Conservation (phyloP, 2,329 filamentous ascomycete species). For the Fusarium newnesense region DNA sequence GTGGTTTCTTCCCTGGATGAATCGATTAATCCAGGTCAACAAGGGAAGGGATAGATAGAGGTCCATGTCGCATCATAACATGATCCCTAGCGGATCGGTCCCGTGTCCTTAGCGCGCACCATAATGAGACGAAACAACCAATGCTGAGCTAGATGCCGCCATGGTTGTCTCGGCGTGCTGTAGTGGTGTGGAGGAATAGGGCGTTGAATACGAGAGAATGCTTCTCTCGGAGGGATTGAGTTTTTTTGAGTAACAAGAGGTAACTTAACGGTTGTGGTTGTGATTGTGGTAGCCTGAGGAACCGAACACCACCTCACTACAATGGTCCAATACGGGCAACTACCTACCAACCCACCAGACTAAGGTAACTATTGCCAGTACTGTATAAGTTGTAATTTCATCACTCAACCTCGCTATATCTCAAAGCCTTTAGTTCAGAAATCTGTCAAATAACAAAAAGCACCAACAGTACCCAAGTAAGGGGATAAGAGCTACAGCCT, state of each 20-base stretch:
- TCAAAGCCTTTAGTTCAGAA: not conserved
- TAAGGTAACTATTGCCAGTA: not conserved
- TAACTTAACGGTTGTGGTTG: not conserved
- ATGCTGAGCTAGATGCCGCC: constrained; percentile 23
- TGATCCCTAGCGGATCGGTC: constrained; percentile 27
- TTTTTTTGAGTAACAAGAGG: not conserved
- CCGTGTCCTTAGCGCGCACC: constrained; percentile 30
- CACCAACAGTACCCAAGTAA: not conserved
- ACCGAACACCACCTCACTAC: not conserved
- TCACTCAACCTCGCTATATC: not conserved
- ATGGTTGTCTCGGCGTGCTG: constrained; percentile 19
- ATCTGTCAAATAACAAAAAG: not conserved
- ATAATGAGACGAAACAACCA: constrained; percentile 23
- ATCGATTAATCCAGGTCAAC: not conserved
- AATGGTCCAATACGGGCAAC: not conserved
- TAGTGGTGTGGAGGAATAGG: constrained; percentile 31
- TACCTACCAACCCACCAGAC: not conserved
- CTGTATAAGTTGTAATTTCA: not conserved
- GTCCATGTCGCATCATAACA: constrained; percentile 7
- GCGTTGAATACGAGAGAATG: constrained; percentile 43
- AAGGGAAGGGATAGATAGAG: constrained; percentile 18
- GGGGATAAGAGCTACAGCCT: not conserved
- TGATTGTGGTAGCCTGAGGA: constrained; percentile 20
- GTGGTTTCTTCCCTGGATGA: constrained; percentile 18
- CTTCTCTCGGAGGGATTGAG: constrained; percentile 18